These are phyloP conservation scores for Hypoxylon trugodes DNA, from an alignment of 495 filamentous ascomycete species.

Conservation along the genomic window DNA sequence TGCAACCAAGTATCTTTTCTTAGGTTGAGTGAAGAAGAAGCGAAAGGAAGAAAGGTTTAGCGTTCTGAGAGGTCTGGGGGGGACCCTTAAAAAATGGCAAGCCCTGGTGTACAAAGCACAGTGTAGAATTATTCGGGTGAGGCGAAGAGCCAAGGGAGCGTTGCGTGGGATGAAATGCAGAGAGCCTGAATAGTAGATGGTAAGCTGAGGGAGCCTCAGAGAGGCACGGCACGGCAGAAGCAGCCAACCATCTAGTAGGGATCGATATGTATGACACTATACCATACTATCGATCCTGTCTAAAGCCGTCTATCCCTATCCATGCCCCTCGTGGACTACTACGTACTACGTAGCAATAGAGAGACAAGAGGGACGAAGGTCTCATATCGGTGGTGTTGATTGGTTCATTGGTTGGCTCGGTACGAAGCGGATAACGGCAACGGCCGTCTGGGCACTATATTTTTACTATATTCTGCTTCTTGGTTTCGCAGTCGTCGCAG, in stretches of 20 bases:
- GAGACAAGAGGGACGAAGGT: not conserved
- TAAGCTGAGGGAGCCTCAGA: conserved; percentile 44
- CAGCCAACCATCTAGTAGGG: conserved; percentile 25
- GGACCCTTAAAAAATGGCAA: conserved; percentile 31
- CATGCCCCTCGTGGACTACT: conserved; percentile 31
- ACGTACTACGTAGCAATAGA: conserved; percentile 31
- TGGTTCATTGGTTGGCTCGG: conserved; percentile 32
- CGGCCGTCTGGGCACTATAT: conserved; percentile 36
- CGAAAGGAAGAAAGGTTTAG: conserved; percentile 12
- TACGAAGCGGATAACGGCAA: conserved; percentile 33
- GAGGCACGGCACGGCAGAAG: conserved; percentile 13
- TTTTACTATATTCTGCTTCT: conserved; percentile 24
- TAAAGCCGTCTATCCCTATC: too few species aligned
- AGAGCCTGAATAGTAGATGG: conserved; percentile 40
- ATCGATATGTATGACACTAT: conserved; percentile 27
- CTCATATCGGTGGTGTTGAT: conserved; percentile 27
- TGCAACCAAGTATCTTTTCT: conserved; percentile 27
- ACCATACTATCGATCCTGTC: too few species aligned
- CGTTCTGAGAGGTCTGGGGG: conserved; percentile 16
- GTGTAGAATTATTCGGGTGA: conserved; percentile 34
- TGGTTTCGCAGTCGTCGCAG: conserved; percentile 40
- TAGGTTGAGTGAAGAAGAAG: conserved; percentile 28
- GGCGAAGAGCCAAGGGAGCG: conserved; percentile 38
- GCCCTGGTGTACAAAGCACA: conserved; percentile 34
- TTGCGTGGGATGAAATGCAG: conserved; percentile 40